Conservation (phyloP, 345 rosid genomes). For the Citrus maxima region DNA sequence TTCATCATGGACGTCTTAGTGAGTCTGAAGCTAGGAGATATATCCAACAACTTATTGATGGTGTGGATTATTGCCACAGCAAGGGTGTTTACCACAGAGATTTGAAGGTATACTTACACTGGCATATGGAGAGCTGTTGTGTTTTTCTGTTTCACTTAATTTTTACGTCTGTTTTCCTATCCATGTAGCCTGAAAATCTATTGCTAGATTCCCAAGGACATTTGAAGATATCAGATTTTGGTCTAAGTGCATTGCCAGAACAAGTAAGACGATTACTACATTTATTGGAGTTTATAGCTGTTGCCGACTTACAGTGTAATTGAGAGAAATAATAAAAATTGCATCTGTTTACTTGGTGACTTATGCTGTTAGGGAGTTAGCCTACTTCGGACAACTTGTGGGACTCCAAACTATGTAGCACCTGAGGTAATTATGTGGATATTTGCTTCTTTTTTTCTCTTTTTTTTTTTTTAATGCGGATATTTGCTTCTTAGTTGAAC, state of each 20-base stretch:
- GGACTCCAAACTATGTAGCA: constrained; percentile 96
- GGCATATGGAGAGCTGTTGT: background rate
- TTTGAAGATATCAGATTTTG: constrained; percentile 93
- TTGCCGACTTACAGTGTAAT: background rate
- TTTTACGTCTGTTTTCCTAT: constrained; percentile 20
- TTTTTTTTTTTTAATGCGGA: background rate
- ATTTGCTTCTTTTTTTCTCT: background rate
- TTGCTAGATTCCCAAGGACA: constrained; percentile 89
- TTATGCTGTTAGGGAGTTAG: constrained; percentile 63
- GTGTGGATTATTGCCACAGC: constrained; percentile 91
- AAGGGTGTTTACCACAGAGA: constrained; percentile 97
- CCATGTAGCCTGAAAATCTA: constrained; percentile 87
- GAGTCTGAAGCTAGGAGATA: constrained; percentile 86
- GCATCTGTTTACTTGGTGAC: constrained; percentile 8
- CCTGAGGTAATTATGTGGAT: constrained; percentile 66
- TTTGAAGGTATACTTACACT: constrained; percentile 55
- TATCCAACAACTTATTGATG: constrained; percentile 96
- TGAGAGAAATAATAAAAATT: background rate
- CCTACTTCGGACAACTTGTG: constrained; percentile 86
- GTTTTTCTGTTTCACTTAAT: background rate
- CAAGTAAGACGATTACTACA: constrained; percentile 43
- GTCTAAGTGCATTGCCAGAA: constrained; percentile 88
- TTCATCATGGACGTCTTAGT: constrained; percentile 81
- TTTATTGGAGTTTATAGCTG: background rate
- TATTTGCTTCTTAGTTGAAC: background rate